Evolutionary conservation across 805 yeast genomes (phyloP).

Genomic region (Suhomyces faveliae): DNA sequence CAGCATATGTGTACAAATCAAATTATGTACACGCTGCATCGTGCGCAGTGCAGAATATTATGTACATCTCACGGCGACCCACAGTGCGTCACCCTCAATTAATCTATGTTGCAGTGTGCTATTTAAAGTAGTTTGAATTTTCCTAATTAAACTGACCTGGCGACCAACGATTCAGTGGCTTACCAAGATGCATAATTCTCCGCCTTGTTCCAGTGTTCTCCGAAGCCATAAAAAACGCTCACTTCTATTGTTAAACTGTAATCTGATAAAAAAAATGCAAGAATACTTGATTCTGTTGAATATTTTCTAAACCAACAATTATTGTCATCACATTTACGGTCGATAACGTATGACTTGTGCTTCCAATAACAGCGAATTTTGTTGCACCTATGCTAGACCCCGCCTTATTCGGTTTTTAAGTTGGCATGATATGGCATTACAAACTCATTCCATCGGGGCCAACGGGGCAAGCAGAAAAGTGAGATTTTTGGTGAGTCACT

Average conservation of each 20-base stretch:
- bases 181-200: neutral
- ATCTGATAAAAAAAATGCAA: neutral
- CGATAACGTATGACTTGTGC: neutral
- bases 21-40: neutral
- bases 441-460: neutral
- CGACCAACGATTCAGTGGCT: neutral
- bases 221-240: neutral
- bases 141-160: neutral
- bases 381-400: neutral
- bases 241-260: neutral
- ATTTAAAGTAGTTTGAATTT: neutral
- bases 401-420: neutral
- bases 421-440: neutral
- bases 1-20: neutral
- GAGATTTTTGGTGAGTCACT: neutral
- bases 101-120: neutral
- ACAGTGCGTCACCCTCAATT: no score
- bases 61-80: neutral
- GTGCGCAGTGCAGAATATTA: neutral
- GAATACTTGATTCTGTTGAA: neutral
- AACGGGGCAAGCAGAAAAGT: neutral
- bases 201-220: neutral
- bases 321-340: neutral
- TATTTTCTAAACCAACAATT: neutral
- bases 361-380: neutral